Conservation (phyloP, 1,139 yeast genomes). For the Diutina catenulata region DNA sequence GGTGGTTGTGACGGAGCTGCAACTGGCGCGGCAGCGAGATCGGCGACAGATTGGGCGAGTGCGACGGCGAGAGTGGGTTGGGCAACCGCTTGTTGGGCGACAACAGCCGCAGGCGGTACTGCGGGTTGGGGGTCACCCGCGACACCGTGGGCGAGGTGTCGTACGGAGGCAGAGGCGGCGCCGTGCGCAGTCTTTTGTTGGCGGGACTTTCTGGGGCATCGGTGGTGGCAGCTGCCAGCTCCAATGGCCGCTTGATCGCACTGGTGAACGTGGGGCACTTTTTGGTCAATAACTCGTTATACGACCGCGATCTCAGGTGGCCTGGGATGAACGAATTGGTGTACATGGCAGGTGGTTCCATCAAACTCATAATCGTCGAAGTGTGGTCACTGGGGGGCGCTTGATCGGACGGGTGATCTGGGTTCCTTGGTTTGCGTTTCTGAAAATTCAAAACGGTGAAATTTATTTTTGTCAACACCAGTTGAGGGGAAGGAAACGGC, state of each 20-base stretch:
- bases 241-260: no score
- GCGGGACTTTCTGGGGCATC: slow-evolving; percentile 2
- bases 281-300: neutral
- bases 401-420: neutral
- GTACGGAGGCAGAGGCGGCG: slow-evolving; percentile 34
- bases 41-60: slow-evolving; percentile 20
- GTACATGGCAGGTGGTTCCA: slow-evolving; percentile 5
- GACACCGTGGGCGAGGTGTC: slow-evolving; percentile 14
- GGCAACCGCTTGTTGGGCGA: slow-evolving; percentile 19
- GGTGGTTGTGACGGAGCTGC: no score
- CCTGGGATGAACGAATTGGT: slow-evolving; percentile 1
- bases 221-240: neutral
- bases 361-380: slow-evolving; percentile 2
- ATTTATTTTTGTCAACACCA: no score
- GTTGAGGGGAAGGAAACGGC: no score
- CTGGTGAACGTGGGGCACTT: neutral
- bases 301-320: slow-evolving; percentile 3
- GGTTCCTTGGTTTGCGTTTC: no score
- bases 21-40: slow-evolving; percentile 11
- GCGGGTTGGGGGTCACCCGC: slow-evolving; percentile 5
- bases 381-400: neutral
- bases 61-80: slow-evolving; percentile 21
- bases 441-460: no score
- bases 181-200: slow-evolving; percentile 34
- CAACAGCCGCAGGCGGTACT: slow-evolving; percentile 21